Base-by-base conservation (phyloP, 352 stramenopile genomes). In the Phytophthora aleatoria region DNA sequence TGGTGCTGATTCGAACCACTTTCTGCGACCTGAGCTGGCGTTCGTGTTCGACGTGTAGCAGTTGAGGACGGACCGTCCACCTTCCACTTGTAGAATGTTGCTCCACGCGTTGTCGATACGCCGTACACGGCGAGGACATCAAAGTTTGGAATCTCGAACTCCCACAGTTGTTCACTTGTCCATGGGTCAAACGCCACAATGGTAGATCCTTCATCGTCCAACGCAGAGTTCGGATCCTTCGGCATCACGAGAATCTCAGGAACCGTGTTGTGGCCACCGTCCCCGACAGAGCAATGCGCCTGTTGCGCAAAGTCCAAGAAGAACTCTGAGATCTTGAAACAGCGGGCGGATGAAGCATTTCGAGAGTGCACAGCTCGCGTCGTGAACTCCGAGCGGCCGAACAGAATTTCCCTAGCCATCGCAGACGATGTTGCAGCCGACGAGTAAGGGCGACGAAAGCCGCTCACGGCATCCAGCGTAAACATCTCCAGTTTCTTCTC, bases 261-360 rank as follows among this genome's bases (percentile, higher is more conserved):
- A 27, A 67, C 64, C 47, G 74, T 63, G 3, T 69, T 69, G 12
- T 68, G 67, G 3, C 59, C 54, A 41, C 71, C 55, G 13, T 75
- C 55, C 15, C 71, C 56, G 11, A 71, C 52, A 24, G 67, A 67
- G 50, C 86, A 95, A 42, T 74, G 72, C 13, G 83, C 69, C 8
- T 82, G 69, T 24, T 79, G 67, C 0, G 79, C 73, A 52, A 95
- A 89, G 62, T 95, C 81, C 26, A 95, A 39, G 57, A 95, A 95
- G 56, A 88, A 95, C 67, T 95, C 86, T 1, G 84, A 87, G 45
- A 95, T 90, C 54, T 79, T 89, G 54, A 95, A 90, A 53, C 86
- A 95, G 15, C 81, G 73, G 45, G 84, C 74, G 9, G 70, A 72
- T 10, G 77, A 90, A 47, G 75, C 60, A 59, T 95, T 91, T 10